phyloP scores from a whole-genome alignment of 2,329 filamentous ascomycete genomes.

The Ophiocordyceps camponoti-saundersi region DNA sequence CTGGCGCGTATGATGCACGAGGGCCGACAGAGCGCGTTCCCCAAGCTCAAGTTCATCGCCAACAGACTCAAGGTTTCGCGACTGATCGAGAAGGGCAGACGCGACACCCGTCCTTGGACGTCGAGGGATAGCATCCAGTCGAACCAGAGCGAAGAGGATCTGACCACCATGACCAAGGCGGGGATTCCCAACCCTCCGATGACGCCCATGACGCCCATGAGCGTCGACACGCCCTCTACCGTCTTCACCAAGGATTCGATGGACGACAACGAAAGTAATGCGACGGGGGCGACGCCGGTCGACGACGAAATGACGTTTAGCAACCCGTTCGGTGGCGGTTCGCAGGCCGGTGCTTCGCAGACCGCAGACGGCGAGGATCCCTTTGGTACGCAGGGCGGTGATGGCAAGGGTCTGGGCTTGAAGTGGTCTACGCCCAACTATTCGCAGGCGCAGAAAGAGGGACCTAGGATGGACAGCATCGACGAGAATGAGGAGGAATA shows the following conservation, averaged over 20 bases:
- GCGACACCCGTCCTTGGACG: not conserved
- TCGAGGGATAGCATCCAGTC: not conserved
- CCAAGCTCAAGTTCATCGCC: constrained; percentile 77
- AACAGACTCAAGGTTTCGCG: constrained; percentile 78
- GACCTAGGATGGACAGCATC: not conserved
- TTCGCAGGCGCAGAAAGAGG: not conserved
- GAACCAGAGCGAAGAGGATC: not conserved
- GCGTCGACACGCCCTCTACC: not conserved
- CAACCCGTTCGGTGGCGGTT: not conserved
- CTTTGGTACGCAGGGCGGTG: not conserved
- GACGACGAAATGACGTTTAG: not conserved
- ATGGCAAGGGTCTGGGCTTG: not conserved
- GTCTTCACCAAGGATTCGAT: not conserved
- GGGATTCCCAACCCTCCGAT: not conserved
- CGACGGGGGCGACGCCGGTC: not conserved
- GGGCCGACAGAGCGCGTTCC: constrained; percentile 77
- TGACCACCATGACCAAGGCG: not conserved
- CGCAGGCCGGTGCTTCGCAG: no score
- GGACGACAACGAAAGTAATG: not conserved
- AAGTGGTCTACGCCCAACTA: not conserved
- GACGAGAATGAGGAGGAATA: not conserved
- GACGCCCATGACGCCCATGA: not conserved
- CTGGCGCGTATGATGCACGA: constrained; percentile 80
- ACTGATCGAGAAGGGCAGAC: constrained; percentile 34
- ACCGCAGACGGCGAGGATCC: not conserved